These are phyloP conservation scores for Pouteria glomerata DNA, from an alignment of 148 eudicot species.

Conservation along the genomic window DNA sequence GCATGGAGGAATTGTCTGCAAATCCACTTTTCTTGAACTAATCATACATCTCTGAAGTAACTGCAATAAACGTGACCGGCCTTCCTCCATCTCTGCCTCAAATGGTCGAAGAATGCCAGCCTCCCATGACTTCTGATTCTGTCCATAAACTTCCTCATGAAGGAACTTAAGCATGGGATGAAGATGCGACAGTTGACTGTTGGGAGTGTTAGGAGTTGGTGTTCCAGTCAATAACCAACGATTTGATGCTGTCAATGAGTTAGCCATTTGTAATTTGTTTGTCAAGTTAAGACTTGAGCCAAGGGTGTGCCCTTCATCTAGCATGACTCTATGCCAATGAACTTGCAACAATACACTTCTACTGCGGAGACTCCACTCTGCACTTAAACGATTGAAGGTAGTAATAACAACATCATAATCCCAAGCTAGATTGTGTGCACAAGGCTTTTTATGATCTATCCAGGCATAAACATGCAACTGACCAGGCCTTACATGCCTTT, in stretches of 20 bases:
- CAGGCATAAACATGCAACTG: conserved; percentile 72
- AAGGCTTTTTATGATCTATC: conserved; percentile 73
- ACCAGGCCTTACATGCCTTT: conserved; percentile 73
- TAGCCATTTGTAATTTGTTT: conserved; percentile 81
- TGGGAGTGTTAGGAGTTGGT: conserved; percentile 94
- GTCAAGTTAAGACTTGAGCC: conserved; percentile 88
- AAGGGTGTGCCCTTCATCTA: conserved; percentile 98
- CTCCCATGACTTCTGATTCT: conserved; percentile 80
- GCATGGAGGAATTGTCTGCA: conserved; percentile 86
- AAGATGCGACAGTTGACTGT: conserved; percentile 77
- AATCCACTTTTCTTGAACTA: conserved; percentile 84
- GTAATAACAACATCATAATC: conserved; percentile 94
- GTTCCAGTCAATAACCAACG: conserved; percentile 98
- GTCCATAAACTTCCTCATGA: conserved; percentile 83
- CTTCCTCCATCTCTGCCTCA: conserved; percentile 92
- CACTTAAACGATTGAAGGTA: conserved; percentile 80
- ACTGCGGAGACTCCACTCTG: conserved; percentile 77
- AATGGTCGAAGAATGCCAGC: conserved; percentile 78
- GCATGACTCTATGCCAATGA: conserved; percentile 85
- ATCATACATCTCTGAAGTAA: conserved; percentile 90
- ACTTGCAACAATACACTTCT: conserved; percentile 82
- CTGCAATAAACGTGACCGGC: conserved; percentile 67
- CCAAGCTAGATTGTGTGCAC: conserved; percentile 86
- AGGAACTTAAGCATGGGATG: conserved; percentile 88
- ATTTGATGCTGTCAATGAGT: conserved; percentile 68